Evolutionary conservation across 1,139 yeast species (phyloP), one percentile per base, ranked within the genome.

Genomic region (Meyerozyma smithsonii): DNA sequence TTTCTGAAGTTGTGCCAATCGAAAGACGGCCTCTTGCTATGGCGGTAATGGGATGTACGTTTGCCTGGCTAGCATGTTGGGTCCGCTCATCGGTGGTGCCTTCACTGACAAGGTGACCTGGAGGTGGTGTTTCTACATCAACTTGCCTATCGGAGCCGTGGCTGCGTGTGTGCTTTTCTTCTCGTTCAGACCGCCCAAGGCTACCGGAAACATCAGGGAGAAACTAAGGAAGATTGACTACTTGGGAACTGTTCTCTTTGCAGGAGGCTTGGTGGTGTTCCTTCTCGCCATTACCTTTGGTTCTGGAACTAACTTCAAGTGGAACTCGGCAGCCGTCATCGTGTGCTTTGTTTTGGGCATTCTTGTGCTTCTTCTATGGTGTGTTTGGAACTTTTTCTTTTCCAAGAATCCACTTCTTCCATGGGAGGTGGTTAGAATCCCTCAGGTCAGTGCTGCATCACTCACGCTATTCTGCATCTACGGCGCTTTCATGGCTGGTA

Each of bases 141-240:
- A 66, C 41, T 60, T 66, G 43, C 72, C 72, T 10, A 54, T 66
- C 46, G 72, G 72, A 8, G 71, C 62, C 2, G 40, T 60, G 20
- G 69, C 71, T 1, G 37, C 51, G 28, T 52, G 43, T 1, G 50
- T 60, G 21, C 59, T 66, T 36, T 39, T 50, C 18, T 51, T 50
- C 28, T 50, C 60, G 0, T 66, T 64, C 48, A 55, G 62, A 36
- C 71, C 71, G 3, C 72, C 72, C n/a, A 47, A 44, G 34, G 54
- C 65, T 36, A 23, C 44, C 20, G 42, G 48, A 8, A 42, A 37
- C 28, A 23, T 46, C 20, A 39, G 28, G 8, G 42, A 42, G 15
- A 54, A 52, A 36, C 36, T 54, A 34, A 33, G 35, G 36, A 33
- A 37, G 30, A 48, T 54, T 25, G 59, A 55, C 38, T 48, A 39